Evolutionary conservation across 164 flowering plant species (phyloP), one percentile per base, ranked within the genome.

Genomic region (Annona cherimola): DNA sequence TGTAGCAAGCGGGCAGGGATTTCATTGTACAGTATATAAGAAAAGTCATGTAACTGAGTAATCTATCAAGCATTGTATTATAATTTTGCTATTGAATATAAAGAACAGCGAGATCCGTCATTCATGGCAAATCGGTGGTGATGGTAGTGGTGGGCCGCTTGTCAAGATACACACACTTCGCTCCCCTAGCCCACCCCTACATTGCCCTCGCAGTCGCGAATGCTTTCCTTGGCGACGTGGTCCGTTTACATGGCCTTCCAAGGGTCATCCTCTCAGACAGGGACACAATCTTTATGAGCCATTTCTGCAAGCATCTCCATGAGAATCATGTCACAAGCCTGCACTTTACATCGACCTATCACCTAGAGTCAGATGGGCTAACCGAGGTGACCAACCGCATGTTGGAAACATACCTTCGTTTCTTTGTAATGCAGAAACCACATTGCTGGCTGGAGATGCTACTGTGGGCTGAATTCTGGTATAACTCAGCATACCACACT

Each of bases 381-480:
- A 73, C 64, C 0, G 50, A 73, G 5, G 69, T 66, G 39, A 4
- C 66, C 7, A 73, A 73, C 26, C 43, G 35, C n/a, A 50, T 19
- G 1, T 55, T 73, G 5, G 64, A 73, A 45, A 69, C 61, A 60
- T 69, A 54, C 59, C 61, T 64, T 5, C 7, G 16, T 2, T 75
- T 69, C 41, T 69, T 75, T 65, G 66, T 69, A 5, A 45, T 73
- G 41, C 26, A 69, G 5, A 54, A 55, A 18, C 77, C 72, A 1
- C 44, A 61, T n/a, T 16, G 9, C 12, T 75, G 72, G 76, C 11
- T 50, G 9, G 20, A 69, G n/a, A 69, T 68, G 73, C 41, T 74
- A 7, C n/a, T 45, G 5, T 75, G 63, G 73, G 77, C 44, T 0
- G 35, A 70, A 54, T 70, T 4, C 8, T 42, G 26, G 68, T 40